A percentile compares a stretch with the other conserved stretches of the same genome.
These are phyloP conservation scores for Eucalyptus dawsonii DNA, from an alignment of 345 rosid species.

Conservation along the genomic window DNA sequence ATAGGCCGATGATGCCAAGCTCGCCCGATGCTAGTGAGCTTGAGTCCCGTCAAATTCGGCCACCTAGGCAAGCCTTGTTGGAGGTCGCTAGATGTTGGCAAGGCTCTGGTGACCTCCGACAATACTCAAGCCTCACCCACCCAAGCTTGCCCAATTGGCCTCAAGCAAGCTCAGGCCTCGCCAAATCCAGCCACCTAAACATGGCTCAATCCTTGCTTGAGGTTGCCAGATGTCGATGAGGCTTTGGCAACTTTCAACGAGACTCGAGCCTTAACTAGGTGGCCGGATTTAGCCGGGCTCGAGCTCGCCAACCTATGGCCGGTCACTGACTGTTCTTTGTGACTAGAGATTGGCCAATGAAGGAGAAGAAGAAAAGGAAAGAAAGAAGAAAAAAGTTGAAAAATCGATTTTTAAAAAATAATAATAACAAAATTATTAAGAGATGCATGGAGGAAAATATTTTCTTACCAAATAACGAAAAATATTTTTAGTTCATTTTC, in stretches of 20 bases:
- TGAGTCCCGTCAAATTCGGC: accelerated
- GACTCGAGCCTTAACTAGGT: too few relatives aligned
- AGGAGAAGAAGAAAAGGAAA: accelerated
- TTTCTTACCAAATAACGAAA: too few relatives aligned
- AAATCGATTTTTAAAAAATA: accelerated
- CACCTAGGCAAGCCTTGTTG: accelerated
- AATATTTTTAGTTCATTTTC: accelerated
- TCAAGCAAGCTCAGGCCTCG: accelerated
- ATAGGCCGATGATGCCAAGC: too few relatives aligned
- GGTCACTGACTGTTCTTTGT: accelerated
- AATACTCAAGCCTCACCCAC: too few relatives aligned
- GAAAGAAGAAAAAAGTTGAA: too few relatives aligned
- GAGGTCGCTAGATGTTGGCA: accelerated
- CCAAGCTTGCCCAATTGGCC: accelerated
- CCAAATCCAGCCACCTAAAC: accelerated
- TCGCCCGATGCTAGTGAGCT: accelerated
- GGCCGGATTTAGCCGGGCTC: accelerated
- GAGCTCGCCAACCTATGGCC: accelerated
- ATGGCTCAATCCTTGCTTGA: too few relatives aligned
- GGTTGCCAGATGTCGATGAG: accelerated
- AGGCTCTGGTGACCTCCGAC: accelerated
- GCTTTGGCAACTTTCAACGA: accelerated
- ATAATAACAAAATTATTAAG: too few relatives aligned
- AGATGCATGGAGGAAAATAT: too few relatives aligned
- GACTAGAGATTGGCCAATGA: accelerated